phyloP scores from a whole-genome alignment of 1,284 basidiomycete species.

The Neonothopanus nambi region DNA sequence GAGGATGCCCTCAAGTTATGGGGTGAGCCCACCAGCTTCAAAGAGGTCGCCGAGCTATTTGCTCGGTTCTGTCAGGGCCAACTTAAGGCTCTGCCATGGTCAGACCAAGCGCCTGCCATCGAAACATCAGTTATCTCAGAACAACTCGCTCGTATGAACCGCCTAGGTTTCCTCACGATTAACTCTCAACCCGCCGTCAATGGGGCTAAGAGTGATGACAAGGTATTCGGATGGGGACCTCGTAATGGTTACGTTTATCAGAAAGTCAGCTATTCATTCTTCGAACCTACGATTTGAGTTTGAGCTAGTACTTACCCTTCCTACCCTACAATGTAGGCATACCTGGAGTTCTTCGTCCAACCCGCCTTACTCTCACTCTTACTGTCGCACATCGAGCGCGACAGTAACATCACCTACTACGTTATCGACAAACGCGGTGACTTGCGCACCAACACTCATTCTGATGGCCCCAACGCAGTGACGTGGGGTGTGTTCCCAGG shows the following conservation, averaged over 20 bases:
- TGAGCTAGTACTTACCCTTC: slow-evolving; percentile 6
- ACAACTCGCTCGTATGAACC: slow-evolving; percentile 84
- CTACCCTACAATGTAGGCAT: slow-evolving; percentile 73
- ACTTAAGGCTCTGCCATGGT: slow-evolving; percentile 89
- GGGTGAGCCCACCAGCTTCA: slow-evolving; percentile 75
- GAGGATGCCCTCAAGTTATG: slow-evolving; percentile 86
- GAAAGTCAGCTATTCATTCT: slow-evolving; percentile 74
- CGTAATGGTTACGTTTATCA: slow-evolving; percentile 95
- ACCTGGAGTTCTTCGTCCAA: slow-evolving; percentile 94
- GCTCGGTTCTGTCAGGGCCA: slow-evolving; percentile 75
- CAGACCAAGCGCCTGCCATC: slow-evolving; percentile 82
- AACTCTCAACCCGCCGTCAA: slow-evolving; percentile 98
- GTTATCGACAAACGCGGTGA: slow-evolving; percentile 93
- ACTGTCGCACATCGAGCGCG: slow-evolving; percentile 84
- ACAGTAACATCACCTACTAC: slow-evolving; percentile 94
- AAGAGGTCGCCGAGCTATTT: slow-evolving; percentile 78
- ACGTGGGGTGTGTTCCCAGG: slow-evolving; percentile 99
- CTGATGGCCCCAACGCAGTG: slow-evolving; percentile 95
- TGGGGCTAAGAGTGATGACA: slow-evolving; percentile 85
- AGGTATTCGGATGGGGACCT: slow-evolving; percentile 93
- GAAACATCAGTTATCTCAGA: slow-evolving; percentile 86
- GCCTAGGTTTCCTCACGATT: slow-evolving; percentile 93
- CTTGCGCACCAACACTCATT: slow-evolving; percentile 88
- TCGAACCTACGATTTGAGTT: slow-evolving; percentile 2
- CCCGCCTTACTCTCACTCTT: slow-evolving; percentile 75